phyloP scores from a whole-genome alignment of 129 eudicot genomes.

The Ambrosia artemisiifolia region DNA sequence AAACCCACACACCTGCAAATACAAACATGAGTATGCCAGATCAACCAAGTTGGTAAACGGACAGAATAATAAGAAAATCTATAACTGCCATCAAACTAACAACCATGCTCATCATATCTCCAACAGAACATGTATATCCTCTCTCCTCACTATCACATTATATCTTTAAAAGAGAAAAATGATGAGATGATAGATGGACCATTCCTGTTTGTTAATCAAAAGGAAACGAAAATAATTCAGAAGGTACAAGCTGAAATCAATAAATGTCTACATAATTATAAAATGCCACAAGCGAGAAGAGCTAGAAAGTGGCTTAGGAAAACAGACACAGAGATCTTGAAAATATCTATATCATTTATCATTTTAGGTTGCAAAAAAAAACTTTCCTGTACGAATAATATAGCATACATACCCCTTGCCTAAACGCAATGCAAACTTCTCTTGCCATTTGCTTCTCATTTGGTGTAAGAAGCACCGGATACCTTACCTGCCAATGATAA shows the following conservation, averaged over 20 bases:
- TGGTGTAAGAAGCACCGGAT: slow-evolving; percentile 99
- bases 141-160: not conserved
- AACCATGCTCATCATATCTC: not conserved
- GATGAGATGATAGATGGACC: not conserved
- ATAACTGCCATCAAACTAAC: not conserved
- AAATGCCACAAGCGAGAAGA: not conserved
- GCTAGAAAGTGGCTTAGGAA: not conserved
- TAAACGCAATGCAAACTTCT: slow-evolving; percentile 94
- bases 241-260: not conserved
- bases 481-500: slow-evolving; percentile 72
- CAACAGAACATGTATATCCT: not conserved
- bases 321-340: not conserved
- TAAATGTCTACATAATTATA: not conserved
- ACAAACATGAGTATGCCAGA: slow-evolving; percentile 18
- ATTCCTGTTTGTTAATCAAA: slow-evolving; percentile 5
- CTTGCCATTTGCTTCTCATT: slow-evolving; percentile 95
- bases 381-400: not conserved
- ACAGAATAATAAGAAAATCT: not conserved
- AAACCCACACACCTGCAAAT: slow-evolving; percentile 91
- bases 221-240: not conserved
- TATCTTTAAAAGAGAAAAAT: not conserved
- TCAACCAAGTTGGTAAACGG: slow-evolving; percentile 2
- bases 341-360: not conserved
- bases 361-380: not conserved
- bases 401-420: slow-evolving; percentile 89